Base-by-base conservation (phyloP, 1,139 yeast genomes). In the Insectozyma bohioensis region DNA sequence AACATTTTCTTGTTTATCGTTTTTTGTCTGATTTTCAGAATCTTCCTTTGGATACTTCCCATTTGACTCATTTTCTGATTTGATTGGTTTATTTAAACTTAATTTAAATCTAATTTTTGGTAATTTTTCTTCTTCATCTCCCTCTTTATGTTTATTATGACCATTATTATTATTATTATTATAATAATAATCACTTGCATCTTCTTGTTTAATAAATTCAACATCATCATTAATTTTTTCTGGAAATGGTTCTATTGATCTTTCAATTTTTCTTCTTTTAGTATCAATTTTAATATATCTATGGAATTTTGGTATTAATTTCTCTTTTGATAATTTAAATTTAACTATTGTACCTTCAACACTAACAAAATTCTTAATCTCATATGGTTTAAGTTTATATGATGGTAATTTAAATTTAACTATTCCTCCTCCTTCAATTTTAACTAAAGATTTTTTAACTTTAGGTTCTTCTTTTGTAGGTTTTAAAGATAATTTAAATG, bases 271-370 rank as follows among this genome's bases (percentile, higher is more conserved):
- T 34, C 48, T 52, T 16, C 49, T 40, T 30, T 46, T 52, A 6
- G 60, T 53, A 9, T 43, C 39, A 10, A 63, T 61, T 33, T 47
- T 59, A 18, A 64, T 59, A 34, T 51, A 64, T 30, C 66, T 42
- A 24, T 35, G 38, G n/a, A 38, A 24, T 6, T 10, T 11, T 12
- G 20, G 17, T 18, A 15, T 20, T 12, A 28, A 15, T 14, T 14
- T 20, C 3, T 13, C 33, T 14, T 25, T 21, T n/a, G 12, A 16
- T 11, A 37, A 33, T 9, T 32, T 37, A 13, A 37, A 19, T 10
- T 29, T 29, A 11, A 35, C 31, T 8, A 28, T n/a, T 12, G 37
- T 23, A 6, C 31, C 52, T 14, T 28, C 22, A 10, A 47, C 38
- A 17, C 23, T 30, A 4, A 48, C 49, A 2, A 41, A 40, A 31